A percentile compares a stretch with the other conserved stretches of the same genome.
phyloP scores from a whole-genome alignment of 148 eudicot species.

The Euryodendron excelsum region DNA sequence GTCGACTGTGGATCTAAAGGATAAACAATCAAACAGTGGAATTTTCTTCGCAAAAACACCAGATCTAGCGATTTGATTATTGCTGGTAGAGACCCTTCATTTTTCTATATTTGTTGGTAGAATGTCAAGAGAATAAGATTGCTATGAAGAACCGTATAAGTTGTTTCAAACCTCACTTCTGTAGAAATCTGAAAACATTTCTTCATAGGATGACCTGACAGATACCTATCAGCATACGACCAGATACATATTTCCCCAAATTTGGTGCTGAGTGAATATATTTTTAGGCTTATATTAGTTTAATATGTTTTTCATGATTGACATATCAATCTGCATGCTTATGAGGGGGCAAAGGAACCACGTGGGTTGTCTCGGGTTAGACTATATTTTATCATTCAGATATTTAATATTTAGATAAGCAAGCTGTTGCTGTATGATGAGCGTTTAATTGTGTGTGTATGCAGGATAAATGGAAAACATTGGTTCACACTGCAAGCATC shows the following conservation, averaged over 20 bases:
- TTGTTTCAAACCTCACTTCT: background rate
- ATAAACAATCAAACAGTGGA: background rate
- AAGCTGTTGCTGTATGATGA: background rate
- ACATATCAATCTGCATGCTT: too few species aligned
- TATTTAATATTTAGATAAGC: background rate
- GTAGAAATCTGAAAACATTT: background rate
- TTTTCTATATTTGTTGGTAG: too few species aligned
- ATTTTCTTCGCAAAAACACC: too few species aligned
- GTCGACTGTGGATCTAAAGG: background rate
- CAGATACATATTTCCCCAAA: background rate
- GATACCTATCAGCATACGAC: background rate
- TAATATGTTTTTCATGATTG: too few species aligned
- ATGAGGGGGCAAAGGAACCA: conserved; percentile 33
- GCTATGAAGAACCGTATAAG: background rate
- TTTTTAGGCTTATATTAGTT: background rate
- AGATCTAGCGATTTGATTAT: too few species aligned
- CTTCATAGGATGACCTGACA: background rate
- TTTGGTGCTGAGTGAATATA: background rate
- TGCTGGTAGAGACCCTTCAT: too few species aligned
- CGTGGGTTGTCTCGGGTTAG: conserved; percentile 24
- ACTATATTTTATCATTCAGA: background rate
- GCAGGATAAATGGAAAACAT: conserved; percentile 99
- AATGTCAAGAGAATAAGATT: too few species aligned
- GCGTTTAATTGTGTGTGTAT: background rate
- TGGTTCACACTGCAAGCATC: conserved; percentile 97